Evolutionary conservation across 768 basidiomycete genomes (phyloP).

Genomic region (Phlebiopsis gigantea): DNA sequence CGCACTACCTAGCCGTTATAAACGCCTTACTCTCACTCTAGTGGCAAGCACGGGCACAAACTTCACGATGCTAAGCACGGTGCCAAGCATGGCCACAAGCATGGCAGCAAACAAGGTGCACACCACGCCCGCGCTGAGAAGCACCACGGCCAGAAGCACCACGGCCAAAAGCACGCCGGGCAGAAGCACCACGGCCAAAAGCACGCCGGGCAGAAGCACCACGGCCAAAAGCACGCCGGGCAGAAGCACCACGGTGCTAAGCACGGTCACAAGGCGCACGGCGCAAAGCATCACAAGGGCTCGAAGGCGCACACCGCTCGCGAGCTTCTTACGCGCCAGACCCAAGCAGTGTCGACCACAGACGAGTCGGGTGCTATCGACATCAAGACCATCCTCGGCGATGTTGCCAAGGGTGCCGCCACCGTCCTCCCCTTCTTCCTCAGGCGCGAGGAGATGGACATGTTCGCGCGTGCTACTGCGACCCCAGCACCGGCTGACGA

Average conservation of each 20-base stretch:
- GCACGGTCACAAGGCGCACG: not conserved
- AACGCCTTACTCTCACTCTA: not conserved
- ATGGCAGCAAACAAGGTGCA: not conserved
- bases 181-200: not conserved
- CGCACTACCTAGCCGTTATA: not conserved
- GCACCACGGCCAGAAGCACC: too few species aligned
- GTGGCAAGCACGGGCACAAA: not conserved
- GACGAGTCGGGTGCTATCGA: conserved; percentile 4
- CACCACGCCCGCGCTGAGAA: too few species aligned
- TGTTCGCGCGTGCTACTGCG: not conserved
- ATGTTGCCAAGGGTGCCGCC: not conserved
- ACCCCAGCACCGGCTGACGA: not conserved
- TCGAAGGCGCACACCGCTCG: conserved; percentile 1
- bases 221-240: not conserved
- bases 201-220: not conserved
- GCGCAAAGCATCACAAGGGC: not conserved
- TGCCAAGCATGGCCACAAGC: not conserved
- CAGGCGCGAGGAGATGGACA: not conserved
- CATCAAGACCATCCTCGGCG: not conserved
- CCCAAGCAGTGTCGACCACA: not conserved
- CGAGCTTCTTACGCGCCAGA: not conserved
- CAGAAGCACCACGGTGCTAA: not conserved
- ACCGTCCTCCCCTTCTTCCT: not conserved
- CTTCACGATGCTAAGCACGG: not conserved
- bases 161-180: too few species aligned